Conservation (phyloP, 2,329 filamentous ascomycete species). For the Trematosphaeria pertusa region DNA sequence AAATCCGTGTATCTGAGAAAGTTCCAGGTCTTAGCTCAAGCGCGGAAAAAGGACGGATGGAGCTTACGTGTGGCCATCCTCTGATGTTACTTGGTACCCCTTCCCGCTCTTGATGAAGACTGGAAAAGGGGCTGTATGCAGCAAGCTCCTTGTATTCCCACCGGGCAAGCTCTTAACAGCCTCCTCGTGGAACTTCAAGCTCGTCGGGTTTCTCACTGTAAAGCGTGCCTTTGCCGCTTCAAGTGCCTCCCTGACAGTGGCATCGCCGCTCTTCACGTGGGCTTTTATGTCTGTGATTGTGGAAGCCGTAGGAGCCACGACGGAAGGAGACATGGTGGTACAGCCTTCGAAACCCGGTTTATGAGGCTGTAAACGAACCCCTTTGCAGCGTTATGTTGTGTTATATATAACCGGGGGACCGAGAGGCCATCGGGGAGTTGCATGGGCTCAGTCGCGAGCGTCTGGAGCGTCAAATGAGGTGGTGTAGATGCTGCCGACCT, state of each 20-base stretch:
- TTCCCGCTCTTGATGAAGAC: conserved; percentile 40
- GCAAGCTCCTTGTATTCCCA: conserved; percentile 48
- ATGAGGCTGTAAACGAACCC: no score
- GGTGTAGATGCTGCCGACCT: background rate
- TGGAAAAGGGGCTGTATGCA: conserved; percentile 48
- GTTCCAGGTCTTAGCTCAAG: no score
- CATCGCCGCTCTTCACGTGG: conserved; percentile 15
- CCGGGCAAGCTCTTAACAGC: conserved; percentile 43
- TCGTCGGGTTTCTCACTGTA: conserved; percentile 26
- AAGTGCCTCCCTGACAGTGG: conserved; percentile 20
- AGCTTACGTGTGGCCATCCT: conserved; percentile 37
- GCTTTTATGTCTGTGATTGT: conserved; percentile 15
- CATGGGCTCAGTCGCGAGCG: background rate
- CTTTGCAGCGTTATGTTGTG: no score
- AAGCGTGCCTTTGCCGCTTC: conserved; percentile 26
- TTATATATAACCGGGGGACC: background rate
- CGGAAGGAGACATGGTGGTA: conserved; percentile 19
- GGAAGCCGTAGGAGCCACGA: conserved; percentile 2
- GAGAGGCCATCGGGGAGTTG: background rate
- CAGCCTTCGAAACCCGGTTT: background rate
- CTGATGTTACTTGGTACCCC: conserved; percentile 32
- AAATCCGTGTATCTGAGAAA: conserved; percentile 47
- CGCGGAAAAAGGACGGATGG: background rate
- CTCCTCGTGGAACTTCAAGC: conserved; percentile 35
- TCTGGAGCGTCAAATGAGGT: background rate